A percentile compares a stretch with the other conserved stretches of the same genome.
Evolutionary conservation across 306 rosid genomes (phyloP).

Genomic region (Vicia faba): DNA sequence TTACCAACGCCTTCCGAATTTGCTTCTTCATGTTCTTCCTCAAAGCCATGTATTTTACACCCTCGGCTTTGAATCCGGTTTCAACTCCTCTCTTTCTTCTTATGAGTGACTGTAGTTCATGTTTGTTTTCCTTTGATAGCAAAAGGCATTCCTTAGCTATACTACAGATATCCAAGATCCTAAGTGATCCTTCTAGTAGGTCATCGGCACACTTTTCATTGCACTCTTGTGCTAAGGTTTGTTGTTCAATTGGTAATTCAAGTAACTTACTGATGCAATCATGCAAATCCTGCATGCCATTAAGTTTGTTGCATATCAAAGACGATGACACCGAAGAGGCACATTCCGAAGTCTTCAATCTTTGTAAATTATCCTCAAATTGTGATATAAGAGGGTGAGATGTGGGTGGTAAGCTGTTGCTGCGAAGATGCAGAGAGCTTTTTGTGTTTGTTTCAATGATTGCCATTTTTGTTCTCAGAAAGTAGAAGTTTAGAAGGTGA

Average conservation of each 20-base stretch:
- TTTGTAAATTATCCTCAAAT: conserved; percentile 36
- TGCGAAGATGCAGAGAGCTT: conserved; percentile 37
- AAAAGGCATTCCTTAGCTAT: conserved; percentile 29
- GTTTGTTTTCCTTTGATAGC: conserved; percentile 41
- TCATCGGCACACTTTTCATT: conserved; percentile 22
- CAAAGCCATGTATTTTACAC: conserved; percentile 28
- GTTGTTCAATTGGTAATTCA: conserved; percentile 38
- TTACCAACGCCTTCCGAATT: conserved; percentile 29
- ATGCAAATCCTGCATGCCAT: conserved; percentile 43
- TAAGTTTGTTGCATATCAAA: conserved; percentile 32
- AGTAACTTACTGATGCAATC: conserved; percentile 36
- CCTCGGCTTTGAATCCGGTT: conserved; percentile 20
- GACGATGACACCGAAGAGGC: conserved; percentile 36
- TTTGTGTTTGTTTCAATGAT: conserved; percentile 30
- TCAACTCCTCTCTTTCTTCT: conserved; percentile 32
- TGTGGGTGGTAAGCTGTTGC: conserved; percentile 41
- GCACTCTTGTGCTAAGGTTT: conserved; percentile 36
- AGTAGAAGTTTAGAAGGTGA: conserved; percentile 17
- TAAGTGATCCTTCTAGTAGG: conserved; percentile 39
- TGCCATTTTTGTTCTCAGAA: conserved; percentile 37
- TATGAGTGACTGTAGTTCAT: conserved; percentile 37
- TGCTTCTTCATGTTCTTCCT: conserved; percentile 37
- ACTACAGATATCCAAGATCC: conserved; percentile 37
- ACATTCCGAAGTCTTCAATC: conserved; percentile 40
- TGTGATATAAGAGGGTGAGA: conserved; percentile 42